Conservation (phyloP, 495 filamentous ascomycete species). For the Lophiostoma macrostomum region DNA sequence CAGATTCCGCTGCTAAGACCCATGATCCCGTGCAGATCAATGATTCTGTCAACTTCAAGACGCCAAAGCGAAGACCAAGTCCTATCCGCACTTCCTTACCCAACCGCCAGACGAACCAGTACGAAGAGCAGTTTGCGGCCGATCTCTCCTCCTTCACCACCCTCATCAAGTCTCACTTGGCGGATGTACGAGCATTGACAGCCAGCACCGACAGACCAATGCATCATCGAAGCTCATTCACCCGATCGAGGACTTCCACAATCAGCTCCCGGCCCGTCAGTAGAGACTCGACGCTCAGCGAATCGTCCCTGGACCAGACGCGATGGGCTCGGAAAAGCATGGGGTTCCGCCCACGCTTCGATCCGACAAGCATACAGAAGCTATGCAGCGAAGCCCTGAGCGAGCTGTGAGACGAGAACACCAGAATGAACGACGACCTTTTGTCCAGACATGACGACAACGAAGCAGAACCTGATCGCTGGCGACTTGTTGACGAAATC, state of each 20-base stretch:
- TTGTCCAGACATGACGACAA: neutral
- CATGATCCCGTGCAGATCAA: too few species aligned
- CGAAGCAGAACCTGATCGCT: slow-evolving; percentile 4
- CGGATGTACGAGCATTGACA: slow-evolving; percentile 10
- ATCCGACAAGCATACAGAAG: slow-evolving; percentile 12
- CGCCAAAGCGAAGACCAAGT: neutral
- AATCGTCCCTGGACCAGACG: slow-evolving; percentile 1
- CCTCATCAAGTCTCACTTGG: slow-evolving; percentile 19
- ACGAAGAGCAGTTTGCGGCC: slow-evolving; percentile 6
- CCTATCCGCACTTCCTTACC: slow-evolving; percentile 2
- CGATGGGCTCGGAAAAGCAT: slow-evolving; percentile 6
- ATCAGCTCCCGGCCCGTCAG: slow-evolving; percentile 4
- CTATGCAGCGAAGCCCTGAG: slow-evolving; percentile 25
- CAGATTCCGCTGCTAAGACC: neutral
- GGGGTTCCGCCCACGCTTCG: slow-evolving; percentile 18
- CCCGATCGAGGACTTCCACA: slow-evolving; percentile 9
- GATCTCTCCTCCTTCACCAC: slow-evolving; percentile 3
- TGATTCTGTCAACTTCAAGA: slow-evolving; percentile 1
- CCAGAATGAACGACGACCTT: neutral
- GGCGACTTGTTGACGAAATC: slow-evolving; percentile 4
- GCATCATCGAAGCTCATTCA: neutral
- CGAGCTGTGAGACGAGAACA: slow-evolving; percentile 15
- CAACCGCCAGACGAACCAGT: neutral
- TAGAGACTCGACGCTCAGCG: slow-evolving; percentile 12
- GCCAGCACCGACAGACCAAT: neutral